Evolutionary conservation across 352 stramenopile genomes (phyloP).

Genomic region (Phytophthora tubulina): DNA sequence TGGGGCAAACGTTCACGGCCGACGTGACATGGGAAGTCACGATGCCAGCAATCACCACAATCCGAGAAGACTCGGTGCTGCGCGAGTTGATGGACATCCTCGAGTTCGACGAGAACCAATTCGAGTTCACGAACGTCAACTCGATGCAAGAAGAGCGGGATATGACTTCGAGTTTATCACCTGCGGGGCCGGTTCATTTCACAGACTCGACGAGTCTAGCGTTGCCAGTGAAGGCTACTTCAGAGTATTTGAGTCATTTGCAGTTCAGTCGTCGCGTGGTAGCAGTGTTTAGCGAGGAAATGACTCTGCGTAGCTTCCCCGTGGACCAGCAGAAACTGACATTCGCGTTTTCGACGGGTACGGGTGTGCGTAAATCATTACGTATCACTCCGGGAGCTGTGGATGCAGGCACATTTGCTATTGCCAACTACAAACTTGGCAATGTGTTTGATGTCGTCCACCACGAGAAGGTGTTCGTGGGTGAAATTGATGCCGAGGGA

Average conservation of each 20-base stretch:
- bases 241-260: conserved; percentile 44
- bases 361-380: conserved; percentile 47
- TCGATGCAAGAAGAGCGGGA: conserved; percentile 46
- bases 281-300: conserved; percentile 65
- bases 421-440: conserved; percentile 62
- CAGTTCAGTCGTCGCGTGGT: conserved; percentile 53
- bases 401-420: conserved; percentile 55
- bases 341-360: conserved; percentile 53
- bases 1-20: conserved; percentile 53
- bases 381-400: conserved; percentile 42
- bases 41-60: conserved; percentile 49
- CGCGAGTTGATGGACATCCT: conserved; percentile 52
- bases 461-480: conserved; percentile 62
- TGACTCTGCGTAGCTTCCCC: conserved; percentile 65
- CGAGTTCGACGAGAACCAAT: conserved; percentile 51
- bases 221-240: conserved; percentile 22
- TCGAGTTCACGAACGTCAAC: conserved; percentile 57
- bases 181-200: conserved; percentile 40
- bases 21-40: conserved; percentile 63
- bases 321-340: conserved; percentile 72
- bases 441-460: conserved; percentile 68
- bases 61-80: conserved; percentile 54
- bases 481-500: conserved; percentile 45
- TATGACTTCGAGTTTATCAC: conserved; percentile 42
- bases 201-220: conserved; percentile 37